phyloP scores from a whole-genome alignment of 495 filamentous ascomycete genomes.

The Xylaria palmicola region DNA sequence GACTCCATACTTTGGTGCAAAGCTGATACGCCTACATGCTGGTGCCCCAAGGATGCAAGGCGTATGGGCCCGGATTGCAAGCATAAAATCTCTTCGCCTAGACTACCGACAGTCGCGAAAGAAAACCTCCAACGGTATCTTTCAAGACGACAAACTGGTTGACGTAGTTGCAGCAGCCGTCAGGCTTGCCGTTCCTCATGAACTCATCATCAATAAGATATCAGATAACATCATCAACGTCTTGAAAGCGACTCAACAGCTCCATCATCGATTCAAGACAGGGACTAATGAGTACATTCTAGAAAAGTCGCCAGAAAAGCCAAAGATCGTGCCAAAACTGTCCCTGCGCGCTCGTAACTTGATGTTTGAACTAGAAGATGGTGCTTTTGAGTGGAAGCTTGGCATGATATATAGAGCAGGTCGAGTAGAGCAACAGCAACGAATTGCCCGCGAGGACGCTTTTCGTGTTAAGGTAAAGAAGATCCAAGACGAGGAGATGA shows the following conservation, averaged over 20 bases:
- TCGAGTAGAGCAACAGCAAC: conserved; percentile 82
- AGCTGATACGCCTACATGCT: conserved; percentile 77
- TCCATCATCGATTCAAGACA: conserved; percentile 86
- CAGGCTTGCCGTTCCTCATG: conserved; percentile 87
- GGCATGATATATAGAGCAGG: conserved; percentile 88
- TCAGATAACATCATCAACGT: conserved; percentile 90
- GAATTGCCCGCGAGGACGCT: conserved; percentile 85
- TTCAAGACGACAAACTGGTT: conserved; percentile 75
- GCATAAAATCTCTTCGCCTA: conserved; percentile 73
- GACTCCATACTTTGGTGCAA: conserved; percentile 71
- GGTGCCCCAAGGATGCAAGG: conserved; percentile 76
- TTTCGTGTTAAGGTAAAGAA: conserved; percentile 84
- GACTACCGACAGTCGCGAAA: conserved; percentile 75
- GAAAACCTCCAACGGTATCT: conserved; percentile 57
- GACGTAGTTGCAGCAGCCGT: conserved; percentile 85
- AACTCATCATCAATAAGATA: conserved; percentile 85
- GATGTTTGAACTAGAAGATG: conserved; percentile 90
- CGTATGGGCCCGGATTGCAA: conserved; percentile 82
- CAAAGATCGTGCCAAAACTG: conserved; percentile 81
- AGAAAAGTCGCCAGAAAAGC: conserved; percentile 75
- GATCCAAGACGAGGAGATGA: conserved; percentile 65
- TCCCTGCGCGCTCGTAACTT: conserved; percentile 77
- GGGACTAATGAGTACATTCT: conserved; percentile 84
- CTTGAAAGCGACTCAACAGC: conserved; percentile 80
- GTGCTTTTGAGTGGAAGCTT: conserved; percentile 95